Base-by-base conservation (phyloP, 192 early-diverging fungal genomes). In the Coemansia sp. region DNA sequence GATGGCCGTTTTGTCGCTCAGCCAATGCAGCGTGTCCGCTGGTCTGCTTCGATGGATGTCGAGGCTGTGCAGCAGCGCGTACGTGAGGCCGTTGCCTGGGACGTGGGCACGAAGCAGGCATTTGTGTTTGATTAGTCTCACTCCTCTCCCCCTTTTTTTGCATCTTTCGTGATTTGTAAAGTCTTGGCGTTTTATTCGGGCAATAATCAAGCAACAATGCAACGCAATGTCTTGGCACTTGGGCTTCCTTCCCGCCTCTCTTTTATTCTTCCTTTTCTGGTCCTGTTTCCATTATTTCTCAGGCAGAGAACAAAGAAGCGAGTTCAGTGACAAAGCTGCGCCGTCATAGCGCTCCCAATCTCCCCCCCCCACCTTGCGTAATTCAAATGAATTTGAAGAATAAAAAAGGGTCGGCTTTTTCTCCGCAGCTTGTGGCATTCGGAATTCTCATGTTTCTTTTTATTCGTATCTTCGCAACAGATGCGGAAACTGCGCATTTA, bases 61-160 rank as follows among this genome's bases (percentile, higher is more conserved):
- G 56, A 18, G 5, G 62, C 48, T 7, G 62, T 52, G 13, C 60
- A 62, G 25, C 16, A 16, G 8, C 18, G 23, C 16, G 68, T 76
- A 30, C 11, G 48, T 0, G n/a, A 34, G 18, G 74, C 69, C 0
- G 74, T 65, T 13, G 49, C 46, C 1, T 77, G 74, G 74, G 29
- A 28, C 22, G n/a, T 55, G 5, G 68, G 61, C 8, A 30, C 48
- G 27, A 75, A 75, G 52, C 60, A 60, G 2, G 73, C 67, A 14
- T 75, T 69, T 60, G 57, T 67, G 29, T 67, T 64, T 49, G 36
- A 22, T 9, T 42, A 42, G 16, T 35, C 34, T 5, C 1, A 42
- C 3, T 42, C 13, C 0, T 42, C 13, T 42, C 1, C 3, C 16
- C 13, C 13, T 42, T 42, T 42, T 3, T 18, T 16, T 10, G 13